These are phyloP conservation scores for Mortierella sp. DNA, from an alignment of 371 early-diverging fungal species.

Conservation along the genomic window DNA sequence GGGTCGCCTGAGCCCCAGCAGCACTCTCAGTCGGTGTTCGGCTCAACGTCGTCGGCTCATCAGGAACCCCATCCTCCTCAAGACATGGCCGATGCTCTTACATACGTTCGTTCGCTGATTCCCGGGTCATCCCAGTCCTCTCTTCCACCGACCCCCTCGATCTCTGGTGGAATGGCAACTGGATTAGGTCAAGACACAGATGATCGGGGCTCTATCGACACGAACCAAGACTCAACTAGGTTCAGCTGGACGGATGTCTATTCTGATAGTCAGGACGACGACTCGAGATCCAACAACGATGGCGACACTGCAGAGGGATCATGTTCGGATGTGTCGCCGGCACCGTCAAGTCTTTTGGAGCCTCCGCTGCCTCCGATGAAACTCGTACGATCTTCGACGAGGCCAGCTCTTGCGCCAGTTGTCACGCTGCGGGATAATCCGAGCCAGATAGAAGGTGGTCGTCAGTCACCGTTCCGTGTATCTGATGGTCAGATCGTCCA, in stretches of 20 bases:
- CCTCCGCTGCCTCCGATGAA: constrained; percentile 28
- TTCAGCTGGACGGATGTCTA: not conserved
- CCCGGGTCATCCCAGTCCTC: constrained; percentile 2
- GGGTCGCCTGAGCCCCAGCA: constrained; percentile 14
- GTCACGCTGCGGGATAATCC: constrained; percentile 20
- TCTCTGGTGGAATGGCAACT: not conserved
- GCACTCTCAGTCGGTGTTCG: not conserved
- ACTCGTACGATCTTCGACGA: constrained; percentile 23
- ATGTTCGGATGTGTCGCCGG: not conserved
- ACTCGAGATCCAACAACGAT: not conserved
- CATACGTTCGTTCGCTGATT: constrained; percentile 35
- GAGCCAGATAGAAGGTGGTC: not conserved
- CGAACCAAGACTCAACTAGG: not conserved
- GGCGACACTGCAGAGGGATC: not conserved
- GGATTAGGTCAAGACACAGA: not conserved
- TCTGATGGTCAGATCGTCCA: constrained; percentile 3
- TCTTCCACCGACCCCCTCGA: not conserved
- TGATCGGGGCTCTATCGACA: not conserved
- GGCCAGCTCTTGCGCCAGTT: constrained; percentile 34
- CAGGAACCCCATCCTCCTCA: constrained; percentile 15
- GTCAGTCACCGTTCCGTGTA: not conserved
- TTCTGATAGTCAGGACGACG: not conserved
- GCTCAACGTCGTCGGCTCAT: not conserved
- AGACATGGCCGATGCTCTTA: constrained; percentile 26
- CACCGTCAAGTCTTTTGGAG: not conserved